Base-by-base conservation (phyloP, 2,329 filamentous ascomycete genomes). In the Tolypocladium album region DNA sequence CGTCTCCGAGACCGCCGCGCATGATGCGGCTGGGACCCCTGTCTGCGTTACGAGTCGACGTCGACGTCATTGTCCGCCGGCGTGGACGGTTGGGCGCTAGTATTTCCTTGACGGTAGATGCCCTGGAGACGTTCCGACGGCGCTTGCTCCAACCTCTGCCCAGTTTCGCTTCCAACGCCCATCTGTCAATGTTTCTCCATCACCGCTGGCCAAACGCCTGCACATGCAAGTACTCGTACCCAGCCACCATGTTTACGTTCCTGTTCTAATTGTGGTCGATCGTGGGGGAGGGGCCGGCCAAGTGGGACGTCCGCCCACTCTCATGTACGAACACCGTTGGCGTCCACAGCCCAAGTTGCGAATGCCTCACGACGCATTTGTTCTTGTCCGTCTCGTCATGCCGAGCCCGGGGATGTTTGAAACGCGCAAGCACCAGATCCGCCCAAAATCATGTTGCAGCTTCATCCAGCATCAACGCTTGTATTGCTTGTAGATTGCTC, bases 1-100 rank as follows among this genome's bases (percentile, higher is more conserved):
- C 62, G 62, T 64, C 58, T 60, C 65, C 64, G 66, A 67, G 60
- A 60, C 61, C 43, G 58, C 52, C 61, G 59, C 61, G 62, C 63
- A 27, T 31, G 27, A 31, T 31, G 27, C 27, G 27, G 5, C 52
- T 3, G 52, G 52, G 56, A 61, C 31, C 55, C 22, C 34, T n/a
- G 55, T 34, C 65, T 59, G n/a, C 7, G 15, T 15, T 20, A 20
- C 63, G 60, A 63, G 61, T 52, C 34, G 36, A 53, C 53, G 40
- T 58, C 62, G 63, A 69, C 67, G 67, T 69, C 67, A 69, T 69
- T 22, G 27, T n/a, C 15, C 38, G 39, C 27, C 27, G 34, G 57
- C 20, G 22, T 39, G 15, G 2, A 43, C 36, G 57, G 24, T 20
- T 39, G n/a, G 1, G 17, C 11, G 38, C 43, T 17, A n/a, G n/a